These are phyloP conservation scores for Vanrija sp. DNA, from an alignment of 1,284 basidiomycete species.

Conservation along the genomic window DNA sequence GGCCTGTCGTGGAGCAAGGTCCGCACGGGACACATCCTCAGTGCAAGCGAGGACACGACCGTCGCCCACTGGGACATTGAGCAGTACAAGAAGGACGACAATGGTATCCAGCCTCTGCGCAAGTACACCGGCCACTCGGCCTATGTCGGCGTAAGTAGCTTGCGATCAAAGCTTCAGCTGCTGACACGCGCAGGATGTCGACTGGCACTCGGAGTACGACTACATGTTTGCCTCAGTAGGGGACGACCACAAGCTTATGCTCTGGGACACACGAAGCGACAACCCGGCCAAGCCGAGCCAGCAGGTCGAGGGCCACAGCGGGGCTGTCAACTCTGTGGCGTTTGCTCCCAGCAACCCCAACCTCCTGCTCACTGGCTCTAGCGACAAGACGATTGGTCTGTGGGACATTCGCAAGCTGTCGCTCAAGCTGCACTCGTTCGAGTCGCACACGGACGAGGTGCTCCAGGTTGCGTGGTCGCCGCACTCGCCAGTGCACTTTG, in stretches of 20 bases:
- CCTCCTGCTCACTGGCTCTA: conserved; percentile 87
- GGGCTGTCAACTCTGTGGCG: conserved; percentile 85
- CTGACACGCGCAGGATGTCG: conserved; percentile 73
- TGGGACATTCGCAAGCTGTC: conserved; percentile 82
- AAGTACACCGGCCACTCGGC: conserved; percentile 84
- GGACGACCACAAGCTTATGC: conserved; percentile 88
- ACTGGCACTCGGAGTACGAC: conserved; percentile 85
- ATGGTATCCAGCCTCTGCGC: conserved; percentile 71
- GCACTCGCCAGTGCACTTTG: conserved; percentile 83
- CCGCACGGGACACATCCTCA: conserved; percentile 78
- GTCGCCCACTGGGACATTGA: conserved; percentile 96
- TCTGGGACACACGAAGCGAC: conserved; percentile 84
- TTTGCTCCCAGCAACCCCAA: conserved; percentile 81
- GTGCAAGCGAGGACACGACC: conserved; percentile 92
- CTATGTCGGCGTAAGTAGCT: conserved; percentile 71
- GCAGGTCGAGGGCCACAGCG: conserved; percentile 79
- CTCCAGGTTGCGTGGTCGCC: conserved; percentile 94
- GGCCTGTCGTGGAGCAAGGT: conserved; percentile 88
- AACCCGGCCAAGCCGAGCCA: conserved; percentile 62
- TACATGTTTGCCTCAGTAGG: conserved; percentile 93
- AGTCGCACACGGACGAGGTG: conserved; percentile 91
- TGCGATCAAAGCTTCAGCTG: background rate
- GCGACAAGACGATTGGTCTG: conserved; percentile 87
- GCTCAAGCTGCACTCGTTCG: conserved; percentile 84
- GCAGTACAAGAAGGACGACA: conserved; percentile 76